Conservation (phyloP, 176 grass and related monocot species). For the Bromus sterilis region DNA sequence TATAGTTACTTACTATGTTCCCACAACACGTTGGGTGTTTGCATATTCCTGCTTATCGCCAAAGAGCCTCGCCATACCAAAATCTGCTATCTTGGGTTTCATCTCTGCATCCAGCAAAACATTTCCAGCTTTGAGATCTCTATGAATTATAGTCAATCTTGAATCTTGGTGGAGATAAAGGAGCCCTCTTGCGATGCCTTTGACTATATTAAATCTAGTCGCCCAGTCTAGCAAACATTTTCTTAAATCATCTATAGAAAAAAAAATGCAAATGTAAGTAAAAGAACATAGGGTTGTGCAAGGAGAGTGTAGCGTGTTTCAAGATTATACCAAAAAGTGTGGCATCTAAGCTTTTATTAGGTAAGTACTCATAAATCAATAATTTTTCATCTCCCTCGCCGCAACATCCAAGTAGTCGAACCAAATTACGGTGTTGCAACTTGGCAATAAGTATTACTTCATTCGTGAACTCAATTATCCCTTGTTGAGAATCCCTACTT, state of each 20-base stretch:
- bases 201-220: slow-evolving; percentile 33
- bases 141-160: slow-evolving; percentile 39
- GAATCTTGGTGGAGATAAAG: slow-evolving; percentile 55
- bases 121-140: slow-evolving; percentile 38
- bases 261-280: neutral
- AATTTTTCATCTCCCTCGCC: slow-evolving; percentile 32
- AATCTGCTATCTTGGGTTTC: slow-evolving; percentile 47
- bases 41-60: slow-evolving; percentile 25
- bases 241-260: neutral
- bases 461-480: slow-evolving; percentile 27
- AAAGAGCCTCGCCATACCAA: slow-evolving; percentile 57
- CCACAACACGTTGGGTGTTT: slow-evolving; percentile 33
- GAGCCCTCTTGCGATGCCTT: slow-evolving; percentile 36
- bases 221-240: slow-evolving; percentile 24
- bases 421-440: slow-evolving; percentile 28
- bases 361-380: slow-evolving; percentile 31
- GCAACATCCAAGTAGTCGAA: slow-evolving; percentile 30
- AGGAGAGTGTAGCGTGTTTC: neutral
- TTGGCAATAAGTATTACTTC: slow-evolving; percentile 31
- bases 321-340: slow-evolving; percentile 18
- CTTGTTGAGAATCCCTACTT: slow-evolving; percentile 27
- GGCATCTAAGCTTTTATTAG: slow-evolving; percentile 25
- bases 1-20: slow-evolving; percentile 35
- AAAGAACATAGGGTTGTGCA: too few relatives aligned
- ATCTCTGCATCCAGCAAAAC: slow-evolving; percentile 38